Conservation (phyloP, 805 yeast species). For the Kazachstania martiniae region DNA sequence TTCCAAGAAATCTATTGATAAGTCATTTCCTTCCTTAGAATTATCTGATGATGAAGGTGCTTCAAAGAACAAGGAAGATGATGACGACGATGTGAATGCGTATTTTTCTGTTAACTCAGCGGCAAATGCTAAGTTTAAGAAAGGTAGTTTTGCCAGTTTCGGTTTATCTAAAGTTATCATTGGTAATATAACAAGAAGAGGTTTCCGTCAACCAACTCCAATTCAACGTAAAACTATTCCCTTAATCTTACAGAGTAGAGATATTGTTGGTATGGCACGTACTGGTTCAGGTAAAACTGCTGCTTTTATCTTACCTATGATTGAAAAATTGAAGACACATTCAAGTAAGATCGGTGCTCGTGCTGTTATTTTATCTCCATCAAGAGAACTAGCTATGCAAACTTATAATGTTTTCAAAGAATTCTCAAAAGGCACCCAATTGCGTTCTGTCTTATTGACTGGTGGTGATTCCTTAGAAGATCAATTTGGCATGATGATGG, state of each 20-base stretch:
- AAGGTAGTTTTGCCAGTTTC: constrained; percentile 81
- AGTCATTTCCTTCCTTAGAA: constrained; percentile 40
- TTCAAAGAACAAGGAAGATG: constrained; percentile 27
- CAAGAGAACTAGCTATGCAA: constrained; percentile 92
- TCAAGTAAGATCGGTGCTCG: constrained; percentile 82
- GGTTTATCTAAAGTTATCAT: constrained; percentile 70
- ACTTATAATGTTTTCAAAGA: constrained; percentile 84
- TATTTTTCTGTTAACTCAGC: constrained; percentile 27
- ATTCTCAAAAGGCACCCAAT: constrained; percentile 71
- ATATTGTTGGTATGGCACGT: constrained; percentile 98
- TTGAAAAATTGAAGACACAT: constrained; percentile 75
- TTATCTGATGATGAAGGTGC: constrained; percentile 41
- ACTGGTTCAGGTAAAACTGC: constrained; percentile 99
- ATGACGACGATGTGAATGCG: constrained; percentile 38
- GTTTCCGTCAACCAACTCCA: constrained; percentile 93
- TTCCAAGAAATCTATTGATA: constrained; percentile 2
- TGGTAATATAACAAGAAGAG: constrained; percentile 66
- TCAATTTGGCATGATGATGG: constrained; percentile 86
- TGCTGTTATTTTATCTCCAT: constrained; percentile 84
- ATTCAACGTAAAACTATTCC: constrained; percentile 96
- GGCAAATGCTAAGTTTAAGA: constrained; percentile 32
- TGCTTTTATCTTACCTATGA: constrained; percentile 83
- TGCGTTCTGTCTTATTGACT: constrained; percentile 69
- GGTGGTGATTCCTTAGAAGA: constrained; percentile 99
- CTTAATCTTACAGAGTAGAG: constrained; percentile 71